Base-by-base conservation (phyloP, 2,329 filamentous ascomycete genomes). In the Paradendryphiella salina region DNA sequence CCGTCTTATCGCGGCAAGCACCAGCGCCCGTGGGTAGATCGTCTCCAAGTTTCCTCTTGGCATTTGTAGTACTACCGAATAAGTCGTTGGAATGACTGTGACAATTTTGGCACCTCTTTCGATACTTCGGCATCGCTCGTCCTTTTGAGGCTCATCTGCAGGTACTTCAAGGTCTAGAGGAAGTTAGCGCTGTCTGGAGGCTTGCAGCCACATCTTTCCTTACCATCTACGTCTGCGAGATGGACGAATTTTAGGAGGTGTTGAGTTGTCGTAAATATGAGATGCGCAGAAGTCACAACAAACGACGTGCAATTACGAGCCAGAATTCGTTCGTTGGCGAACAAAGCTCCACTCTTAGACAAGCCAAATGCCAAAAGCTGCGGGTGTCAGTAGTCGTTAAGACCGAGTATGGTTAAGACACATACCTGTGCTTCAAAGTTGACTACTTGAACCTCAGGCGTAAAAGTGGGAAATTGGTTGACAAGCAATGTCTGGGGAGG, bases 181-280 rank as follows among this genome's bases (percentile, higher is more conserved):
- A n/a, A 6, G 23, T 59, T 14, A 60, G 56, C n/a, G 47, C 15
- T 41, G 23, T n/a, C 15, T 7, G 3, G 11, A 8, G 5, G 4
- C 11, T 5, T 26, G 6, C 4, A 10, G 8, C 5, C 0, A 5
- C 9, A 17, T 28, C 7, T 1, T 6, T 17, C 26, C 76, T 57
- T 78, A 89, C 88, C 84, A 59, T 90, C 79, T 13, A 82, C 77
- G 20, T 59, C 60, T 3, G 83, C 80, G 40, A 97, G 76, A 71
- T 99, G 93, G 11, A 96, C 86, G 72, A 96, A 96, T 73, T 99
- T 99, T 56, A 99, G 80, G 3, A 96, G 79, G 70, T 97, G 92
- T 58, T 91, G 91, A 52, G 87, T 91, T 0, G 94, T 99, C 0
- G 94, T 99, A 66, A 93, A 91, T 50, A 97, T 85, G 11, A 99